phyloP scores from a whole-genome alignment of 106 monocot genomes.

The Dendrobium catenatum region DNA sequence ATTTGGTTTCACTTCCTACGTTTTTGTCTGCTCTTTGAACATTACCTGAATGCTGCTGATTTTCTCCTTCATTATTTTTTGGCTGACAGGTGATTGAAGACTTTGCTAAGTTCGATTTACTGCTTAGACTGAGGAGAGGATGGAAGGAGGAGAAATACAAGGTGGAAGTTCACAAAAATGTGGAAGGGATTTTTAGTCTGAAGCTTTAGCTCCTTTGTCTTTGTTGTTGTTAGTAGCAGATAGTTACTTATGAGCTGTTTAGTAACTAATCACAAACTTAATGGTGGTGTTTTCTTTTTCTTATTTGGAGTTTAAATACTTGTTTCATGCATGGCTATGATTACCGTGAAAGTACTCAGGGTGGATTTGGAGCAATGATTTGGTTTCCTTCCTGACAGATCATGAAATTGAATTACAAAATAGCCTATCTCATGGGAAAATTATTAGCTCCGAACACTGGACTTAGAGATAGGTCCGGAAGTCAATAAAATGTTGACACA shows the following conservation, averaged over 20 bases:
- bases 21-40: neutral
- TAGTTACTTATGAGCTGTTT: too few species aligned
- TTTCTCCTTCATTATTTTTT: neutral
- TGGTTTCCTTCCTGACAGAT: too few species aligned
- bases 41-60: too few species aligned
- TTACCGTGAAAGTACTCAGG: too few species aligned
- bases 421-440: too few species aligned
- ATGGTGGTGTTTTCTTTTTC: neutral
- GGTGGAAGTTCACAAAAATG: constrained; percentile 85
- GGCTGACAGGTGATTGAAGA: constrained; percentile 61
- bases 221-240: neutral
- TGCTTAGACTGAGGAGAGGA: constrained; percentile 79
- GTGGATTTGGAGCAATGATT: too few species aligned
- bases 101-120: constrained; percentile 71
- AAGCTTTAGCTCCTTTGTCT: constrained; percentile 17
- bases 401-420: too few species aligned
- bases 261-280: neutral
- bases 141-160: constrained; percentile 76
- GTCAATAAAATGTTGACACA: too few species aligned
- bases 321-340: too few species aligned
- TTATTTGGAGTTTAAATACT: too few species aligned
- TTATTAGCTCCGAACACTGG: too few species aligned
- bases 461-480: too few species aligned
- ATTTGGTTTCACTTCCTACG: neutral
- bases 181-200: constrained; percentile 63